Percentiles rank a stretch among this genome's conserved stretches.
These are phyloP conservation scores for Pestalotiopsis sp. DNA, from an alignment of 2,329 filamentous ascomycete genomes.

Conservation along the genomic window DNA sequence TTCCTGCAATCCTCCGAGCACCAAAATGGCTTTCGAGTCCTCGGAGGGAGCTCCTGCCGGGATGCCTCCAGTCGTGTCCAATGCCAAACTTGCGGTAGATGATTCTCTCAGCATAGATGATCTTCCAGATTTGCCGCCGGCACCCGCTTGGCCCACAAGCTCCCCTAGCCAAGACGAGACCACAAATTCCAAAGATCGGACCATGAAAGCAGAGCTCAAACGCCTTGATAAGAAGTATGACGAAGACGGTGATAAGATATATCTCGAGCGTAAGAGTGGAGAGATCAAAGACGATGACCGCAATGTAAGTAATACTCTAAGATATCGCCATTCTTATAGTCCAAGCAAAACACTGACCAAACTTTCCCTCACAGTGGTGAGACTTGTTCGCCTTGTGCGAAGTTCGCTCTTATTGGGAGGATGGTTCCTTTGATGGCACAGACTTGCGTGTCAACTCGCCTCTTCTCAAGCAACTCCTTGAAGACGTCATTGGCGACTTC, in stretches of 20 bases:
- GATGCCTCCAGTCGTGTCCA: too few relatives aligned
- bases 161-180: not conserved
- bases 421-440: slow-evolving; percentile 20
- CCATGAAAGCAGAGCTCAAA: slow-evolving; percentile 31
- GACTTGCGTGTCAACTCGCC: slow-evolving; percentile 29
- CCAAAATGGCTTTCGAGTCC: not conserved
- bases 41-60: not conserved
- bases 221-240: slow-evolving; percentile 26
- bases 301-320: slow-evolving; percentile 4
- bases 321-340: not conserved
- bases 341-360: not conserved
- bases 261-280: slow-evolving; percentile 25
- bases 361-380: slow-evolving; percentile 24
- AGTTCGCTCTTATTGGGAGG: slow-evolving; percentile 21
- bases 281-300: slow-evolving; percentile 20
- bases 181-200: slow-evolving; percentile 18
- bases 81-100: too few relatives aligned
- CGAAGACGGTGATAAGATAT: slow-evolving; percentile 25
- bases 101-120: too few relatives aligned
- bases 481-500: slow-evolving; percentile 28
- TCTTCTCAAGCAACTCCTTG: slow-evolving; percentile 27
- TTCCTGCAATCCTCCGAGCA: not conserved
- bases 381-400: slow-evolving; percentile 29
- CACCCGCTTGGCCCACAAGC: too few relatives aligned
- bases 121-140: too few relatives aligned